Conservation (phyloP, 2,329 filamentous ascomycete species). For the Fusarium euwallaceae region DNA sequence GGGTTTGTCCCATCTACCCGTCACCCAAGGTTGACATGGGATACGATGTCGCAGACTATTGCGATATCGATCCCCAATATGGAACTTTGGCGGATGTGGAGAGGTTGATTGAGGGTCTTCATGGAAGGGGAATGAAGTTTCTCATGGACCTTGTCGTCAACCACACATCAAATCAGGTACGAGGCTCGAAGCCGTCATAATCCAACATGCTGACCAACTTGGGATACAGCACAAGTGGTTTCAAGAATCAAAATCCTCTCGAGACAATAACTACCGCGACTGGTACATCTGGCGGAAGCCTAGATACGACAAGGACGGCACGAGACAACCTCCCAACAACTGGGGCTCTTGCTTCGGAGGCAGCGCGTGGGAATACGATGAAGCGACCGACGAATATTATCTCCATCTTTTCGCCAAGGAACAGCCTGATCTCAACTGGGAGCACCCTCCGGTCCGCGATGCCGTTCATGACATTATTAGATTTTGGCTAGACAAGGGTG, state of each 20-base stretch:
- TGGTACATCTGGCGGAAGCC: slow-evolving; percentile 71
- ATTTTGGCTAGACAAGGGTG: slow-evolving; percentile 80
- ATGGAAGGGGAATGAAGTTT: slow-evolving; percentile 74
- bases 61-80: slow-evolving; percentile 73
- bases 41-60: slow-evolving; percentile 78
- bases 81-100: slow-evolving; percentile 77
- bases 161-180: slow-evolving; percentile 69
- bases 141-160: slow-evolving; percentile 84
- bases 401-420: slow-evolving; percentile 77
- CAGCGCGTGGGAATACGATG: slow-evolving; percentile 39
- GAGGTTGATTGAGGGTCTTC: slow-evolving; percentile 68
- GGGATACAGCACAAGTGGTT: slow-evolving; percentile 61
- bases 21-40: slow-evolving; percentile 77
- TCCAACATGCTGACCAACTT: not conserved
- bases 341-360: slow-evolving; percentile 71
- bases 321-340: slow-evolving; percentile 76
- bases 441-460: slow-evolving; percentile 72
- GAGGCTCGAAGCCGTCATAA: not conserved
- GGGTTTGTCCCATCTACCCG: slow-evolving; percentile 75
- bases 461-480: slow-evolving; percentile 73
- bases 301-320: slow-evolving; percentile 64
- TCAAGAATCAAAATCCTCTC: slow-evolving; percentile 69
- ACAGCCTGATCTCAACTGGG: slow-evolving; percentile 85
- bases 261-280: slow-evolving; percentile 69
- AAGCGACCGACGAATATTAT: slow-evolving; percentile 74